Evolutionary conservation across 331 rosid species (phyloP).

Genomic region (Acacia concinna): DNA sequence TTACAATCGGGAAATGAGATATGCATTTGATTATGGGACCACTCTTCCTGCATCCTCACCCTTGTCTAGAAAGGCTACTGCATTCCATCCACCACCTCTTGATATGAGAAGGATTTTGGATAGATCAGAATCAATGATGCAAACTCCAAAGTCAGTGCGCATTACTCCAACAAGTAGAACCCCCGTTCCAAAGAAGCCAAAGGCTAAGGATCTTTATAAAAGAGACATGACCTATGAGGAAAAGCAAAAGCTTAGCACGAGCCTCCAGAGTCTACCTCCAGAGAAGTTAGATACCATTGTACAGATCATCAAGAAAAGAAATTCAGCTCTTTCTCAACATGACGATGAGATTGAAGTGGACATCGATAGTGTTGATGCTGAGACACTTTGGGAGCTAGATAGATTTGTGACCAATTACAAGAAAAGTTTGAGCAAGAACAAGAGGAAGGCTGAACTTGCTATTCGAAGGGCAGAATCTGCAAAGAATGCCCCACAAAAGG

Average conservation of each 20-base stretch:
- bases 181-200: conserved; percentile 93
- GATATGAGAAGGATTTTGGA: conserved; percentile 82
- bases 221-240: conserved; percentile 92
- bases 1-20: conserved; percentile 67
- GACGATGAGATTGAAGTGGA: conserved; percentile 98
- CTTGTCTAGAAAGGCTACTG: conserved; percentile 56
- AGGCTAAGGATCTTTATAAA: conserved; percentile 85
- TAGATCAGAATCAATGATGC: conserved; percentile 75
- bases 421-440: conserved; percentile 92
- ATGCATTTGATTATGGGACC: conserved; percentile 50
- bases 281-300: conserved; percentile 84
- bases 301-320: conserved; percentile 82
- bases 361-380: conserved; percentile 85
- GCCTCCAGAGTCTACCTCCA: conserved; percentile 75
- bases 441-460: conserved; percentile 83
- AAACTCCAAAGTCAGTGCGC: conserved; percentile 47
- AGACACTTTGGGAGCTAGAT: conserved; percentile 98
- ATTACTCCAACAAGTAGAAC: conserved; percentile 68
- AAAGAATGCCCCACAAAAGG: conserved; percentile 53
- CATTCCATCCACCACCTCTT: conserved; percentile 64
- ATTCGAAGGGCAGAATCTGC: conserved; percentile 52
- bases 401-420: conserved; percentile 89
- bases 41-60: conserved; percentile 52
- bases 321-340: conserved; percentile 64
- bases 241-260: conserved; percentile 85